These are phyloP conservation scores for Eimeria necatrix DNA, from an alignment of 169 alveolate species.

Conservation along the genomic window DNA sequence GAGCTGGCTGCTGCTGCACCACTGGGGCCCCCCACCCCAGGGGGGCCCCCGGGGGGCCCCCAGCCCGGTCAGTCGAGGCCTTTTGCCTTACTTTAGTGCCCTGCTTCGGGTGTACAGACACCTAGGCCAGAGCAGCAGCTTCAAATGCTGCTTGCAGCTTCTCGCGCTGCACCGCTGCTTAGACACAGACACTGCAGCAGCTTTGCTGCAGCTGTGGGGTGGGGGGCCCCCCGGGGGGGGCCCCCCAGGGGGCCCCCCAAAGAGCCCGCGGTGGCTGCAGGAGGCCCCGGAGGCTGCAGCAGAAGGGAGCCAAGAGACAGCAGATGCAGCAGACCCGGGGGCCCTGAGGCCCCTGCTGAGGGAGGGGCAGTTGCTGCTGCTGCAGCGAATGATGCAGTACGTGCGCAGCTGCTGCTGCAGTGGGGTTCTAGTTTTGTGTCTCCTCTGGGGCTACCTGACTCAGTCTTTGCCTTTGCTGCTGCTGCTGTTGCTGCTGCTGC, in stretches of 20 bases:
- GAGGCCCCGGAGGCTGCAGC: background rate
- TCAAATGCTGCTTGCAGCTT: background rate
- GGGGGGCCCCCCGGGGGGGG: background rate
- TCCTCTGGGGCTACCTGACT: background rate
- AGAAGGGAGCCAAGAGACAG: background rate
- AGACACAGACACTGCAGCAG: background rate
- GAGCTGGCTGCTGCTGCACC: background rate
- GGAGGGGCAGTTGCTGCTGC: background rate
- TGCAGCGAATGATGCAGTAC: conserved; percentile 45
- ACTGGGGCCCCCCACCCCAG: background rate
- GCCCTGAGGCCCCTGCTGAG: conserved; percentile 15
- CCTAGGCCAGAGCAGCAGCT: background rate
- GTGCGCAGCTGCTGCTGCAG: too few species aligned
- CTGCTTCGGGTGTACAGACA: conserved; percentile 7
- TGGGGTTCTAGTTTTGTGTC: too few species aligned
- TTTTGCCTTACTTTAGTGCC: background rate
- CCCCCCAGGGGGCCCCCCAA: background rate
- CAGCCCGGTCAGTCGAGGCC: background rate
- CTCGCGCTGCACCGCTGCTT: background rate
- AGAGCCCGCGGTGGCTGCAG: conserved; percentile 2
- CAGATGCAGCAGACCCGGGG: background rate
- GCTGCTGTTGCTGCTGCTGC: too few species aligned
- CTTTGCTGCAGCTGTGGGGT: background rate
- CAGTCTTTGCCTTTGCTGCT: background rate
- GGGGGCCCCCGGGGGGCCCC: too few species aligned